These are phyloP conservation scores for Fusarium siculi DNA, from an alignment of 2,329 filamentous ascomycete genomes.

Conservation along the genomic window DNA sequence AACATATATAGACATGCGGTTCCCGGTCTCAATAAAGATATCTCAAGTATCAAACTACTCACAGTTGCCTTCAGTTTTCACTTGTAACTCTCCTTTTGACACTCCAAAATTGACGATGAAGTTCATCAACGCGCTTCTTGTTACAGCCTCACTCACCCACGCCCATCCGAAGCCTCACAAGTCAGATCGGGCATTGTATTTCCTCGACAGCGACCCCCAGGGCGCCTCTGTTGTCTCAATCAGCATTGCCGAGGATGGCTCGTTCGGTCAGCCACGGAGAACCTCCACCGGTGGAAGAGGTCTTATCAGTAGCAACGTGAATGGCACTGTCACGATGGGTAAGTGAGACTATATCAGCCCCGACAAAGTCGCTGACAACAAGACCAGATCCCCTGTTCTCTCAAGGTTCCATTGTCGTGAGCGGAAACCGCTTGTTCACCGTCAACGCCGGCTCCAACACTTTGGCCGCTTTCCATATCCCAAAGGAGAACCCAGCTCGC, in stretches of 20 bases:
- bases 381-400: background rate
- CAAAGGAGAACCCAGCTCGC: background rate
- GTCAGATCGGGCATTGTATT: background rate
- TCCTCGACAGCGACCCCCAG: slow-evolving; percentile 10
- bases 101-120: background rate
- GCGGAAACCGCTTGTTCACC: background rate
- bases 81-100: accelerated
- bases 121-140: background rate
- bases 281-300: background rate
- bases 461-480: background rate
- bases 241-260: background rate
- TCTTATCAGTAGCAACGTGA: background rate
- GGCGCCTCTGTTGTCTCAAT: slow-evolving; percentile 11
- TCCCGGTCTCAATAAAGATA: background rate
- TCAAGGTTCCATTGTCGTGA: background rate
- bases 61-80: too few relatives aligned
- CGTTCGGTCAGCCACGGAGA: background rate
- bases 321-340: background rate
- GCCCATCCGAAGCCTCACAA: background rate
- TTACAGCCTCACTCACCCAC: background rate
- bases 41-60: background rate
- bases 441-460: slow-evolving; percentile 16
- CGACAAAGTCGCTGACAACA: accelerated
- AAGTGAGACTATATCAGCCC: background rate
- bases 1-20: background rate